Evolutionary conservation across 768 basidiomycete genomes (phyloP), one percentile per base, ranked within the genome.

Genomic region (Dacryopinax spathularia): DNA sequence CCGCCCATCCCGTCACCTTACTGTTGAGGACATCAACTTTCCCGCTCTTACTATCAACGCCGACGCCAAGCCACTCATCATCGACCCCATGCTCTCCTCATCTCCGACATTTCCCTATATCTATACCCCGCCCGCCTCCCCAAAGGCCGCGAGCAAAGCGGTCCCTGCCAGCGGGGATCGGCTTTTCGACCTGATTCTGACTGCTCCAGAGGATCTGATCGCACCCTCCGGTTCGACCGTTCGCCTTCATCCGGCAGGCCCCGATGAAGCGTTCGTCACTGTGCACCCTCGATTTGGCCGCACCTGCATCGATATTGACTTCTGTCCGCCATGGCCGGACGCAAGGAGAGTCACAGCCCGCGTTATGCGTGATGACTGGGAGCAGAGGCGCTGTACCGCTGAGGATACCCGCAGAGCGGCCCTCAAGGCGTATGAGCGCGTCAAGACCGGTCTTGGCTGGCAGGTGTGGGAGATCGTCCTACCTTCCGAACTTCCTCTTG

Each of bases 391-490:
- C 43, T 44, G 43, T 44, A 44, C 43, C 13, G 43, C 43, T 20
- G 43, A 44, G 43, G 43, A 44, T 20, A 44, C 43, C 43, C 43
- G 43, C 43, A 44, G 43, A 44, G 43, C 43, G 43, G 43, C 43
- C 43, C 43, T 44, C 43, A 44, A 44, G 22, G 43, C 43, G 43
- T 44, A 44, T 22, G 43, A 44, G 43, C 43, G 43, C 22, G 12
- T 44, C 43, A 44, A 44, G 43, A 44, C 43, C 43, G 43, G 43
- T 44, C 43, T 44, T 44, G 43, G 43, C 43, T 44, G 43, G 43
- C 43, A 44, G n/a, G 43, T 44, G 10, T 44, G 43, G 43, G 43
- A 44, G 43, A 44, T 44, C 43, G 43, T 44, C 13, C 43, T 44
- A 15, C 43, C 43, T 22, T 44, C 43, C 13, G 43, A 44, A 44